Base-by-base conservation (phyloP, 202 grass and related monocot species). In the Panicum virgatum region DNA sequence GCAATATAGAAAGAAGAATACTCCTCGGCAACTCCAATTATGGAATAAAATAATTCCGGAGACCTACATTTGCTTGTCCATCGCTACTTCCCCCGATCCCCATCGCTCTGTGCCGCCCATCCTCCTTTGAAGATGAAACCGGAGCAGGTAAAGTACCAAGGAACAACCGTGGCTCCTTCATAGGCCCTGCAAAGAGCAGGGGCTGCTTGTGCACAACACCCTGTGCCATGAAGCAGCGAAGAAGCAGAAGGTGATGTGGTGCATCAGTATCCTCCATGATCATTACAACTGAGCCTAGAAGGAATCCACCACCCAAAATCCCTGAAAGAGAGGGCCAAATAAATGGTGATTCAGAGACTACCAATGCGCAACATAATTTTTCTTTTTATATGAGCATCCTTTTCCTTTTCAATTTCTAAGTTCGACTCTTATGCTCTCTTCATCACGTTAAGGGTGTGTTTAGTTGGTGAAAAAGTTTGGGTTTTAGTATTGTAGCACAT, bases 191-290 rank as follows among this genome's bases (percentile, higher is more conserved):
- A 25, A 98, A 94, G 72, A 98, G 90, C 58, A 98, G 43, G 9
- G 90, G 89, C 38, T 98, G 95, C 23, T 91, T 89, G 46, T 93
- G 90, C 64, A 98, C 72, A 30, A 91, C 59, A 48, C 95, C 95
- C 72, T 98, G 92, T 0, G 90, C 86, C 95, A 98, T 94, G 86
- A 98, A 94, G 44, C 79, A 86, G 7, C 92, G 83, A 57, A 98
- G 95, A 12, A 98, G 82, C 12, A 98, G 84, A 18, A 95, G 88
- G 66, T 98, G 96, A 82, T 95, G 96, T 0, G 96, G 92, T 0
- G 88, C 92, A 68, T 98, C 92, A 3, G 79, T 53, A 1, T 98
- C 96, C 84, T 98, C 96, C 90, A 98, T 95, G 60, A 98, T 67
- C 88, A 98, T 95, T 43, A 98, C 92, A 18, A 98, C 42, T 30